Base-by-base conservation (phyloP, 2,329 filamentous ascomycete genomes). In the Colletotrichum magnum region DNA sequence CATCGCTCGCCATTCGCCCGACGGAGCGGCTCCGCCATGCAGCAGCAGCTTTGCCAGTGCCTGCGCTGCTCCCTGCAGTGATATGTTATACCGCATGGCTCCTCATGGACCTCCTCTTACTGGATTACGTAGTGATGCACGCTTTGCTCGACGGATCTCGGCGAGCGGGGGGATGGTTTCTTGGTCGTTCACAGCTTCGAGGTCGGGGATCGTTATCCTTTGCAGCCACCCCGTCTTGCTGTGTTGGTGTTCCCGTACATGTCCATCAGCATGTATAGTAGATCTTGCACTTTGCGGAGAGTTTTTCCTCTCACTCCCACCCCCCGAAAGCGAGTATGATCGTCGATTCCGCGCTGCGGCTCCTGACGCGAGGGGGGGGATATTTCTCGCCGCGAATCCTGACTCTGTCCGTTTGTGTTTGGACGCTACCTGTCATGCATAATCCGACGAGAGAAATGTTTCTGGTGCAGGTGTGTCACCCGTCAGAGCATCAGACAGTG, bases 201-300 rank as follows among this genome's bases (percentile, higher is more conserved):
- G 13, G 2, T 43, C 41, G 13, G 41, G 16, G 13, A 7, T 43
- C 41, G 13, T n/a, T 15, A n/a, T 43, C 16, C 41, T 13, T 43
- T 7, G 18, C 18, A 18, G 18, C 13, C 41, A 43, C 18, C 41
- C 41, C 24, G 24, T 51, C 26, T 66, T 32, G 28, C 32, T 36
- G 32, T 36, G 9, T 36, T 36, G 9, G 32, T 36, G 32, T 3
- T 24, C 21, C 21, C 21, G 21, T 36, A 36, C 32, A 36, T 36
- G 32, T 36, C 21, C 21, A 24, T 24, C 32, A 36, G 10, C 32
- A 36, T 4, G 9, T 36, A 36, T 36, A 36, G 62, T 41, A 66
- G 62, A 69, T 69, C 62, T 59, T 32, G 28, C 32, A 16, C 52
- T 53, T 18, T 56, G 56, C 56, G 36, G 62, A 56, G 50, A 60